These are phyloP conservation scores for Nemania sp. DNA, from an alignment of 2,329 filamentous ascomycete genomes.

Conservation along the genomic window DNA sequence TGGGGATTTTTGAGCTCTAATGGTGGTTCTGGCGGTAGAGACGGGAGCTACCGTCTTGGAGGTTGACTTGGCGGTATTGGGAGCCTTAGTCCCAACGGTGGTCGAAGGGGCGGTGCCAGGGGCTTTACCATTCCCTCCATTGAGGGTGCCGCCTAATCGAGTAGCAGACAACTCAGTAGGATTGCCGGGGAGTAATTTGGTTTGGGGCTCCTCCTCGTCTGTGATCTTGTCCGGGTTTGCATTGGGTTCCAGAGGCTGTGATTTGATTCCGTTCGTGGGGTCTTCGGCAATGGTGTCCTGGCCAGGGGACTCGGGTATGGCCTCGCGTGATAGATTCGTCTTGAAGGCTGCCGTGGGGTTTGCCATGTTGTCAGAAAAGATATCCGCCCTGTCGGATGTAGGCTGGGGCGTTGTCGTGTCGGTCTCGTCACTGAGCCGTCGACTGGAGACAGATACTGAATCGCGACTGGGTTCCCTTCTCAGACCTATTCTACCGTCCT, in stretches of 20 bases:
- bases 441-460: constrained; percentile 43
- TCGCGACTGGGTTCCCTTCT: constrained; percentile 50
- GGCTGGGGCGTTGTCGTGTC: constrained; percentile 46
- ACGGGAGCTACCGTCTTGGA: constrained; percentile 30
- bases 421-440: constrained; percentile 45
- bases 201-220: constrained; percentile 44
- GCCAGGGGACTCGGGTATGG: constrained; percentile 49
- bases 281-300: constrained; percentile 27
- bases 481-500: constrained; percentile 61
- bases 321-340: constrained; percentile 43
- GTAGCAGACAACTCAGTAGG: constrained; percentile 36
- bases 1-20: constrained; percentile 45
- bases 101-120: constrained; percentile 31
- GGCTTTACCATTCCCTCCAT: constrained; percentile 22
- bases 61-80: constrained; percentile 29
- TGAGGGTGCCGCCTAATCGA: constrained; percentile 26
- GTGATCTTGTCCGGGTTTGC: constrained; percentile 46
- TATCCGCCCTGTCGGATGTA: constrained; percentile 44
- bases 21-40: constrained; percentile 37
- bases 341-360: constrained; percentile 37
- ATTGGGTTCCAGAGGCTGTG: constrained; percentile 38
- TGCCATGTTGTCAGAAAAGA: constrained; percentile 39
- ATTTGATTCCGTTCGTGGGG: constrained; percentile 34
- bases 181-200: constrained; percentile 39
- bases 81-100: constrained; percentile 39